Base-by-base conservation (phyloP, 2,329 filamentous ascomycete species). In the Trichophyton verrucosum region DNA sequence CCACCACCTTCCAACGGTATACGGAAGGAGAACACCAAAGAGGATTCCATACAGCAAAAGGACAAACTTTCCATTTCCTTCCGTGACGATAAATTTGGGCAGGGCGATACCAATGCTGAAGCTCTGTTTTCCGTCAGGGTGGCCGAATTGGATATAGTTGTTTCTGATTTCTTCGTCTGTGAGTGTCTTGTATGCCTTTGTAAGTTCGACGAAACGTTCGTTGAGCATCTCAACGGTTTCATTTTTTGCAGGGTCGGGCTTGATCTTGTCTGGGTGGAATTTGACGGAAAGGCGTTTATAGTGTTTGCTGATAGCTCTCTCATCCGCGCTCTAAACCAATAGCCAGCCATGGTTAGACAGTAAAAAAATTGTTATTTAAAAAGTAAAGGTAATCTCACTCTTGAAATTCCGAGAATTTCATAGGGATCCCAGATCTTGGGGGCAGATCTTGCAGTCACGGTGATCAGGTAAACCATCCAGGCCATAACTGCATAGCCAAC, bases 91-190 rank as follows among this genome's bases (percentile, higher is more conserved):
- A 75, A 94, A 89, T 73, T 94, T 87, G 53, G 94, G 94, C 53
- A 99, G 82, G 53, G 92, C 94, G 66, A 99, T 99, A 65, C 94
- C 92, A 70, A 99, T 97, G 76, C 91, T 96, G 76, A 91, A 94
- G 73, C 91, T 92, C 77, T 99, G 94, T 81, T 96, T 97, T 71
- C 94, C 94, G 72, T 99, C 94, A 5, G 94, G 94, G 74, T 99
- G 91, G 61, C 94, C 94, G 70, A 88, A 99, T 74, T 95, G 88
- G 59, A 96, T 86, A 75, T 89, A 99, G 78, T 99, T 99, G 77
- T 95, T 95, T 70, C 94, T 88, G 63, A 97, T 83, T 47, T 97
- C 94, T 76, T 99, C 95, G 71, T 99, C 94, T 3, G 95, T 99
- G 57, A 99, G 82, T 2, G 94, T 88, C 76, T 99, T 96, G 82